Conservation (phyloP, 257 asterid genomes). For the Nicotiana noctiflora region DNA sequence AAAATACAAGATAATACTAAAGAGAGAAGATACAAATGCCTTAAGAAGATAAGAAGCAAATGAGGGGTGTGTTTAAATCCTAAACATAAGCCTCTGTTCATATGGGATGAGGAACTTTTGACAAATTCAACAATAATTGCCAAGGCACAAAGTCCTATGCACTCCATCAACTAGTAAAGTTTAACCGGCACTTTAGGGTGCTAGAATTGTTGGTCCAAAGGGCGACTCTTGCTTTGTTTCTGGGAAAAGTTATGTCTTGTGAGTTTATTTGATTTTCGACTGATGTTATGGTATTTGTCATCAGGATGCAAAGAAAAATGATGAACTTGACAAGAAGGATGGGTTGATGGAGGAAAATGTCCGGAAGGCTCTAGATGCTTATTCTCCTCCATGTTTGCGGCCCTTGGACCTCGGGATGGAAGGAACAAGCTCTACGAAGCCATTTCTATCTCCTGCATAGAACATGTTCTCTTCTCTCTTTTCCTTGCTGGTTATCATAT, state of each 20-base stretch:
- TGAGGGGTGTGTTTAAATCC: too few species aligned
- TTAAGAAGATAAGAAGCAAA: too few species aligned
- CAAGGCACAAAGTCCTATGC: background rate
- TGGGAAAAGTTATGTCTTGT: background rate
- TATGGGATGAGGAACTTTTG: too few species aligned
- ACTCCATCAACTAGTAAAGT: background rate
- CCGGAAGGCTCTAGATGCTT: slow-evolving; percentile 56
- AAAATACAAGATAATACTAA: too few species aligned
- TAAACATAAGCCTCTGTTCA: too few species aligned
- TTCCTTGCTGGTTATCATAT: background rate
- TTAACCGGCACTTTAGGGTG: background rate
- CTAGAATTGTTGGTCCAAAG: background rate
- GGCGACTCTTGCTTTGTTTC: background rate
- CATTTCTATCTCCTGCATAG: slow-evolving; percentile 21
- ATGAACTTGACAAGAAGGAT: slow-evolving; percentile 58
- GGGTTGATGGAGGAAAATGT: slow-evolving; percentile 43
- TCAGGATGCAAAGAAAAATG: slow-evolving; percentile 83
- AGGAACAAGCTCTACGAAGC: slow-evolving; percentile 41
- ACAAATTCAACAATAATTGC: too few species aligned
- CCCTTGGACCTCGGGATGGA: slow-evolving; percentile 44
- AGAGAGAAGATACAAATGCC: too few species aligned
- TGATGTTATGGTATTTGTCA: background rate
- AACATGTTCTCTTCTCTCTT: background rate
- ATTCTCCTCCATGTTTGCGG: slow-evolving; percentile 72
- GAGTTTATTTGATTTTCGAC: background rate